Conservation (phyloP, 805 yeast species). For the Zygosaccharomyces siamensis region DNA sequence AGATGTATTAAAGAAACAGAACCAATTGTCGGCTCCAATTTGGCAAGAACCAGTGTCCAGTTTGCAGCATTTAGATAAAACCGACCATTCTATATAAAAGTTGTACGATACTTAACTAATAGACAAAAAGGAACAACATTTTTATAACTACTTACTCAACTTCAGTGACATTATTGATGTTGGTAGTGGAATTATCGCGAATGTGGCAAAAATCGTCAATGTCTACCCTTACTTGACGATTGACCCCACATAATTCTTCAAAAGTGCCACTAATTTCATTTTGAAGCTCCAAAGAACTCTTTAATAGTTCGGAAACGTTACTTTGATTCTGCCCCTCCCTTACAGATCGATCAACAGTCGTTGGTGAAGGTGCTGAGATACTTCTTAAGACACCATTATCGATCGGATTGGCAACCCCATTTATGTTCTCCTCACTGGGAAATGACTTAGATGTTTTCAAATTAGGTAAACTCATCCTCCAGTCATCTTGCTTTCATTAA, state of each 20-base stretch:
- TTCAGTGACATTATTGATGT: neutral
- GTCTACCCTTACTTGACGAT: conserved; percentile 26
- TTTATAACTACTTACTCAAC: neutral
- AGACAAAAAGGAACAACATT: neutral
- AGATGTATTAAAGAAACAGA: conserved; percentile 28
- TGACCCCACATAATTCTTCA: conserved; percentile 17
- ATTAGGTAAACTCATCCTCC: neutral
- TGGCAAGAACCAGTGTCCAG: conserved; percentile 30
- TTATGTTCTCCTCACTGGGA: neutral
- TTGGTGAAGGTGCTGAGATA: neutral
- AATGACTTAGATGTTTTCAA: neutral
- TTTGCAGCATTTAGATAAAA: conserved; percentile 31
- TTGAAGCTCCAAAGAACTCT: conserved; percentile 21
- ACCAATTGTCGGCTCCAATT: conserved; percentile 31
- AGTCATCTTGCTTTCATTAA: neutral
- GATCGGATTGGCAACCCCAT: neutral
- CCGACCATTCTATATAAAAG: neutral
- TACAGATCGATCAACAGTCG: neutral
- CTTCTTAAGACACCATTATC: conserved; percentile 1
- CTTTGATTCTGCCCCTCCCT: neutral
- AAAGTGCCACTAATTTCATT: conserved; percentile 23
- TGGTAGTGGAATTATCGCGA: conserved; percentile 10
- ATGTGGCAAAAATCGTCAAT: conserved; percentile 31
- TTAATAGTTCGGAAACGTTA: conserved; percentile 3
- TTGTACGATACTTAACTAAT: neutral